Evolutionary conservation across 345 rosid genomes (phyloP).

Genomic region (Psidium guajava): DNA sequence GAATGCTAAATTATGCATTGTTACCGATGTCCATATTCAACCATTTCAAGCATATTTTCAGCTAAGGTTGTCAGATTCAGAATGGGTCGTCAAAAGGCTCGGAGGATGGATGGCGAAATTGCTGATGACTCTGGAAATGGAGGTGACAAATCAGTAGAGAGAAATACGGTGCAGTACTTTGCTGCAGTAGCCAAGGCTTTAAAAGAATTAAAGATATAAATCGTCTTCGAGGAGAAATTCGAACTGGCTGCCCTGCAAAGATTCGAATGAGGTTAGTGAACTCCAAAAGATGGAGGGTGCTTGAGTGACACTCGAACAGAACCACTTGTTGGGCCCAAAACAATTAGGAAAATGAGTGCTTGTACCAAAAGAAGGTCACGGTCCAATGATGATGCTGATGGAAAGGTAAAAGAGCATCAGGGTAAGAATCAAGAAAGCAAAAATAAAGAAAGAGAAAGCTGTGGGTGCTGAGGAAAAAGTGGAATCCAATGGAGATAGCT

Average conservation of each 20-base stretch:
- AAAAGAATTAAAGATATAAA: conserved; percentile 58
- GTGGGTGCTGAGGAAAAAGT: no score
- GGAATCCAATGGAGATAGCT: no score
- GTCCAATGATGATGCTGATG: background rate
- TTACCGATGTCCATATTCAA: no score
- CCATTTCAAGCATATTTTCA: no score
- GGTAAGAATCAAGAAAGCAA: no score
- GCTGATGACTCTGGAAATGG: no score
- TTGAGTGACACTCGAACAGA: conserved; percentile 64
- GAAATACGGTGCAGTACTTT: conserved; percentile 69
- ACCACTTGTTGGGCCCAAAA: conserved; percentile 44
- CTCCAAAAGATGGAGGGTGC: conserved; percentile 58
- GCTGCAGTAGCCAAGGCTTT: conserved; percentile 78
- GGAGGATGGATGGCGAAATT: no score
- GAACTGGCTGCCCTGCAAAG: conserved; percentile 86
- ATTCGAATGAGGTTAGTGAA: conserved; percentile 62
- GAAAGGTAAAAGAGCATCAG: no score
- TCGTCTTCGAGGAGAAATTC: conserved; percentile 52
- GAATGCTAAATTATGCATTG: no score
- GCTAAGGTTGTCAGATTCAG: no score
- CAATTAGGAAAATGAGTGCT: conserved; percentile 5
- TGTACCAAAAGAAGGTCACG: conserved; percentile 3
- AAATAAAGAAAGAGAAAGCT: no score
- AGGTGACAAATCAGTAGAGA: conserved; percentile 23
- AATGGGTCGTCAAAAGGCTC: no score